Evolutionary conservation across 768 basidiomycete genomes (phyloP).

Genomic region (Pleurotus tuber-regium): DNA sequence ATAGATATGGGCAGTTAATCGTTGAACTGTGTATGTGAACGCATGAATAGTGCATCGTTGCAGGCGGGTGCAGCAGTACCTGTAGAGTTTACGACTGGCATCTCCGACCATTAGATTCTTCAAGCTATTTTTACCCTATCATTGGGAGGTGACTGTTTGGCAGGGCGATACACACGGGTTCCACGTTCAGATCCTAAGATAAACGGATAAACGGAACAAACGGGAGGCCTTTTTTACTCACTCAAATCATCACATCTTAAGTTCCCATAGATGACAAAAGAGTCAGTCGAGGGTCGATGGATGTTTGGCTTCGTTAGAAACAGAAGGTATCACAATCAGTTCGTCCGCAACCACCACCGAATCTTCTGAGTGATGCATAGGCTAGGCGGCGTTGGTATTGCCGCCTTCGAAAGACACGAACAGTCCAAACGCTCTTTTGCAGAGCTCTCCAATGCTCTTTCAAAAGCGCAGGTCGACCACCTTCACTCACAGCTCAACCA

Average conservation of each 20-base stretch:
- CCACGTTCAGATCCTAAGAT: neutral
- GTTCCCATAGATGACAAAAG: too few relatives aligned
- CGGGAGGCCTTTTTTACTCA: neutral
- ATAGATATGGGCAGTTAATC: too few relatives aligned
- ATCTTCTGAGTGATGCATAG: constrained; percentile 53
- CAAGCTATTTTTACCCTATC: too few relatives aligned
- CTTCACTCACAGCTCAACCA: constrained; percentile 80
- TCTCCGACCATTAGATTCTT: too few relatives aligned
- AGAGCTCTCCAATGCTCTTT: constrained; percentile 75
- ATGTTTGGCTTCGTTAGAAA: neutral
- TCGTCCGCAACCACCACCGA: neutral
- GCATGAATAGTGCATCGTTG: too few relatives aligned
- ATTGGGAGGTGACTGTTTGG: neutral
- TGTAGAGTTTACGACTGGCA: too few relatives aligned
- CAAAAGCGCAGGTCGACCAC: constrained; percentile 70
- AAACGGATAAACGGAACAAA: neutral
- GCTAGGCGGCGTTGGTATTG: constrained; percentile 79
- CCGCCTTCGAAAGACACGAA: constrained; percentile 87
- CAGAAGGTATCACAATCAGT: too few relatives aligned
- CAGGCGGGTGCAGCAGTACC: too few relatives aligned
- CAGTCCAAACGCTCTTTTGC: constrained; percentile 80
- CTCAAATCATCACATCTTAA: too few relatives aligned
- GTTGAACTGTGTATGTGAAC: too few relatives aligned
- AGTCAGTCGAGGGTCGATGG: too few relatives aligned
- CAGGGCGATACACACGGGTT: neutral